Percentiles rank a stretch among this genome's conserved stretches.
Evolutionary conservation across 768 basidiomycete genomes (phyloP).

Genomic region (Crucibulum laeve): DNA sequence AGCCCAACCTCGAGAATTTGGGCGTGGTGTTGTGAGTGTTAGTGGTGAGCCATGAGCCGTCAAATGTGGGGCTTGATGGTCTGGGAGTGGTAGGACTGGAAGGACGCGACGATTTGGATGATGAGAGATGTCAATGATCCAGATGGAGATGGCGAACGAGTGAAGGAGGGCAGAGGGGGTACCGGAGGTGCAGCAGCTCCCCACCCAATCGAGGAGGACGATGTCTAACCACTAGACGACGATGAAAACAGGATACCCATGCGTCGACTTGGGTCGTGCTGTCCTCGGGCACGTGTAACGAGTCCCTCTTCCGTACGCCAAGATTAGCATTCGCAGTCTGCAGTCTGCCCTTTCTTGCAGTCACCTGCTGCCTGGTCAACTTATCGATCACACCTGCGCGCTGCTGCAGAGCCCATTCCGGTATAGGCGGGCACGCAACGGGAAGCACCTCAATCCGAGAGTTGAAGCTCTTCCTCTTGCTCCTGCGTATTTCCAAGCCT

Average conservation of each 20-base stretch:
- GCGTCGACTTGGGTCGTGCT: background rate
- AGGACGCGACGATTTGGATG: background rate
- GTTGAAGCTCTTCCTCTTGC: background rate
- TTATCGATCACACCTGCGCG: background rate
- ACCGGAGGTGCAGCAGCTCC: too few relatives aligned
- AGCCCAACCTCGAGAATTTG: constrained; percentile 33
- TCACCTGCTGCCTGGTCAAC: background rate
- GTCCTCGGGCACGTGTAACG: too few relatives aligned
- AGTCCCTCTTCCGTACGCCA: too few relatives aligned
- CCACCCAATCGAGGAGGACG: too few relatives aligned
- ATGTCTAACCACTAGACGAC: too few relatives aligned
- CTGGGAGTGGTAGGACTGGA: background rate
- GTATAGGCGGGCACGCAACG: constrained; percentile 1
- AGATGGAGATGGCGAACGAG: background rate
- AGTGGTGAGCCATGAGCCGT: constrained; percentile 31
- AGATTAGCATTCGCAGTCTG: too few relatives aligned
- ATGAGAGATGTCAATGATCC: background rate
- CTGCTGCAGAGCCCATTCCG: background rate
- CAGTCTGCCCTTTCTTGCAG: too few relatives aligned
- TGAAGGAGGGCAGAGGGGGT: too few relatives aligned
- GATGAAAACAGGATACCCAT: background rate
- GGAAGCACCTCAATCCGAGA: background rate
- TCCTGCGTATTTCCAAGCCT: background rate
- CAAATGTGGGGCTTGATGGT: constrained; percentile 9
- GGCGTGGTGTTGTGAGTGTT: constrained; percentile 31